A percentile compares a stretch with the other conserved stretches of the same genome.
Evolutionary conservation across 2,329 filamentous ascomycete species (phyloP).

Genomic region (Purpureocillium takamizusanense): DNA sequence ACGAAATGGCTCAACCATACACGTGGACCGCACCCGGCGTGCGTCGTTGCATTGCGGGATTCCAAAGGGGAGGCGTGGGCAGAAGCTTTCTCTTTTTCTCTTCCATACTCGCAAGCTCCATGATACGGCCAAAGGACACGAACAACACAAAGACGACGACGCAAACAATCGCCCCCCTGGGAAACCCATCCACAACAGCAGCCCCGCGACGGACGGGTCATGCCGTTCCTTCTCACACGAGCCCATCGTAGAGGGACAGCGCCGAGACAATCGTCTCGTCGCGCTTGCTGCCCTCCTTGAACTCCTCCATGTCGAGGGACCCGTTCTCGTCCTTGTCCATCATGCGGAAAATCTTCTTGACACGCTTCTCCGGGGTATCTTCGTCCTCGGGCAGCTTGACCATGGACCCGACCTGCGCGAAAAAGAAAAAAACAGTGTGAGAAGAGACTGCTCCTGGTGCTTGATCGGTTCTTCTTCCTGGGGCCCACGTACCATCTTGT

Average conservation of each 20-base stretch:
- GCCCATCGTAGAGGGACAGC: slow-evolving; percentile 87
- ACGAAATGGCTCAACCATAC: too few relatives aligned
- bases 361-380: slow-evolving; percentile 96
- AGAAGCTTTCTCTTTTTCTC: neutral
- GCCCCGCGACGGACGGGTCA: too few relatives aligned
- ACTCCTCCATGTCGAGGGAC: slow-evolving; percentile 92
- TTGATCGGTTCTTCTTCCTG: too few relatives aligned
- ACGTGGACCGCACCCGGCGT: too few relatives aligned
- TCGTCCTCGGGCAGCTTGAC: slow-evolving; percentile 98
- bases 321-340: slow-evolving; percentile 99
- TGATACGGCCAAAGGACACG: too few relatives aligned
- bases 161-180: neutral
- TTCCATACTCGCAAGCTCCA: neutral
- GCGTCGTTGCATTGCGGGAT: too few relatives aligned
- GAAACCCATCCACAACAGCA: neutral
- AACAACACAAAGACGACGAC: neutral
- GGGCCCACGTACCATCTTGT: slow-evolving; percentile 76
- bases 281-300: slow-evolving; percentile 97
- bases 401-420: slow-evolving; percentile 83
- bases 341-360: slow-evolving; percentile 98
- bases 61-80: too few relatives aligned
- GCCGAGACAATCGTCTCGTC: slow-evolving; percentile 98
- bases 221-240: slow-evolving; percentile 70
- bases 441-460: too few relatives aligned
- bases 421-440: too few relatives aligned